These are phyloP conservation scores for Starmera caribaea DNA, from an alignment of 805 yeast species.

Conservation along the genomic window DNA sequence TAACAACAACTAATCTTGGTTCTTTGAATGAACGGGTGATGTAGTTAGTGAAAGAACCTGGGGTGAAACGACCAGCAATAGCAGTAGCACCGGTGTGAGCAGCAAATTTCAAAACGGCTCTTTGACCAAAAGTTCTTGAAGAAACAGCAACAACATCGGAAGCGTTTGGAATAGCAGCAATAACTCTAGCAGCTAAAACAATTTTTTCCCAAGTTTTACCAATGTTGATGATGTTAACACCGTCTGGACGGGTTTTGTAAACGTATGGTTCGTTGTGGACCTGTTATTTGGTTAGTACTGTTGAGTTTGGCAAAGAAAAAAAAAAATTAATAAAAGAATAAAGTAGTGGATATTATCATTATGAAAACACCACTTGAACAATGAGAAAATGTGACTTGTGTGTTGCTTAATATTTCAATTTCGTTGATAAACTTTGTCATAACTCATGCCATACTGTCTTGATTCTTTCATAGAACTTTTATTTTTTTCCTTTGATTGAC, in stretches of 20 bases:
- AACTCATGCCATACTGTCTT: no score
- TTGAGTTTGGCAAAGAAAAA: no score
- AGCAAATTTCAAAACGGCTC: conserved; percentile 99
- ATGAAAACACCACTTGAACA: no score
- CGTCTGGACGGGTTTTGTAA: conserved; percentile 98
- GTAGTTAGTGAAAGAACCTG: conserved; percentile 99
- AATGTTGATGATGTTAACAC: conserved; percentile 96
- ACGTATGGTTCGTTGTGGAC: conserved; percentile 97
- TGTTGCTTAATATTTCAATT: no score
- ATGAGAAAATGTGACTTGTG: no score
- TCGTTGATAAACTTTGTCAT: no score
- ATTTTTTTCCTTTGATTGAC: no score
- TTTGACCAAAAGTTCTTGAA: conserved; percentile 99
- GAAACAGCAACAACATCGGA: conserved; percentile 98
- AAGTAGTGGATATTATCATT: no score
- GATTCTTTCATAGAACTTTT: no score
- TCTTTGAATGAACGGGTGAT: conserved; percentile 99
- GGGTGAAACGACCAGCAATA: conserved; percentile 99
- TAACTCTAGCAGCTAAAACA: conserved; percentile 98
- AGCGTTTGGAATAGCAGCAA: conserved; percentile 98
- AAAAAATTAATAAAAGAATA: no score
- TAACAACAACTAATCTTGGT: conserved; percentile 98
- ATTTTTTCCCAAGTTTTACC: conserved; percentile 99
- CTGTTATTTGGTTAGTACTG: conserved; percentile 27
- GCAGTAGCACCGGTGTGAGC: conserved; percentile 99